Evolutionary conservation across 371 early-diverging fungal species (phyloP).

Genomic region (Chytridiales sp.): DNA sequence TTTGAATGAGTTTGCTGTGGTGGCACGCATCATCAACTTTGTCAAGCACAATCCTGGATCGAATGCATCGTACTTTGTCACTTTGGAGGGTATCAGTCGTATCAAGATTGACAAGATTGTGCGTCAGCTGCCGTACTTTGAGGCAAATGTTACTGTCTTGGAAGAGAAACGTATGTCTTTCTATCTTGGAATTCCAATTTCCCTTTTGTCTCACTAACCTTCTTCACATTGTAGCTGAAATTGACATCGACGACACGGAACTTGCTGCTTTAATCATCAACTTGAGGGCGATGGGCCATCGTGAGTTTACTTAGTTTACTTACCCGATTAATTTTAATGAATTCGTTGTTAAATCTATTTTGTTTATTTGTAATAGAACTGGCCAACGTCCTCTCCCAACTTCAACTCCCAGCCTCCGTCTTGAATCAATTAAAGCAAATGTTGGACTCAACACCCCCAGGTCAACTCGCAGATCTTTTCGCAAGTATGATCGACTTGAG

Average conservation of each 20-base stretch:
- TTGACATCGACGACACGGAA: conserved; percentile 53
- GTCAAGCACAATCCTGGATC: conserved; percentile 21
- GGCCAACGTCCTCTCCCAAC: conserved; percentile 49
- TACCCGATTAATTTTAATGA: conserved; percentile 9
- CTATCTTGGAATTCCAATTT: not conserved
- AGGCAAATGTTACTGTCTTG: conserved; percentile 28
- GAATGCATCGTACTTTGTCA: conserved; percentile 25
- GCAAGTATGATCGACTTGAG: conserved; percentile 71
- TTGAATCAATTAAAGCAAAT: conserved; percentile 65
- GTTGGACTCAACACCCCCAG: conserved; percentile 62
- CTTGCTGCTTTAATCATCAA: conserved; percentile 56
- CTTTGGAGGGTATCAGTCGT: conserved; percentile 42
- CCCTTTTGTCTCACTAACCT: not conserved
- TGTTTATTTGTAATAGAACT: no score
- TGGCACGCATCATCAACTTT: conserved; percentile 40
- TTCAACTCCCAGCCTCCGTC: conserved; percentile 66
- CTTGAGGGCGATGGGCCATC: conserved; percentile 61
- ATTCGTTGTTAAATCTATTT: conserved; percentile 38
- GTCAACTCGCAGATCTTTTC: conserved; percentile 69
- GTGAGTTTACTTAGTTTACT: conserved; percentile 10
- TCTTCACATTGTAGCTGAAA: conserved; percentile 16
- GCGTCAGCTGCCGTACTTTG: conserved; percentile 32
- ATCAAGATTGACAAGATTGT: conserved; percentile 35
- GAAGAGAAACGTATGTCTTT: conserved; percentile 31
- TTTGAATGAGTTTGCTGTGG: conserved; percentile 40